Evolutionary conservation across 805 yeast species (phyloP), one percentile per base, ranked within the genome.

Genomic region (Hanseniaspora taiwanica): DNA sequence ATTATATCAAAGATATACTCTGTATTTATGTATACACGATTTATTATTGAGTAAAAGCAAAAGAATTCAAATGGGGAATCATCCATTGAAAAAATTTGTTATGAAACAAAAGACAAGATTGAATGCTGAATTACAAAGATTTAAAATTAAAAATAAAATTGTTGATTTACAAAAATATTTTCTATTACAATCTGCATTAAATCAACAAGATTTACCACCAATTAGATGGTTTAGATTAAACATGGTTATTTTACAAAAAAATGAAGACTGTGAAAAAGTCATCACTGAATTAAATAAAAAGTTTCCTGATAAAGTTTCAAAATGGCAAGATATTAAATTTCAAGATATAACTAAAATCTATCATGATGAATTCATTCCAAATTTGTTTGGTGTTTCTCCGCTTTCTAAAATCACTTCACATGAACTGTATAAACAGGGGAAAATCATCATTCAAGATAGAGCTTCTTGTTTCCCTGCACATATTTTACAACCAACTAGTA

Each of bases 391-490:
- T 6, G 68, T 89, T 4, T 80, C 80, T 47, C 93, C 95, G 8
- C 64, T 69, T 31, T 89, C 80, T 41, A 72, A 74, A 44, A 59
- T 91, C 16, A 77, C 86, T 18, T 58, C 72, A 2, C 70, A 80
- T n/a, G 71, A 71, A 21, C 72, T 81, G 1, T 91, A 91, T 57
- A 64, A 72, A 40, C 62, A 65, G 10, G 98, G 98, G 0, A 69
- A 78, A 40, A 64, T 89, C 13, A 87, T 91, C 40, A 83, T 91
- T 44, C 99, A 91, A 60, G 98, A 91, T 55, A 66, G 98, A 39
- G 96, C 97, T 0, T 86, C 96, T 1, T 91, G 98, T 57, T 86
- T 91, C 54, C 99, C 99, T 0, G 96, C 93, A 0, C 76, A 74
- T 44, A 86, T 91, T 21, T 60, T 91, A 37, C 66, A 73, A 45